Base-by-base conservation (phyloP, 805 yeast species). In the Limtongozyma cylindracea region DNA sequence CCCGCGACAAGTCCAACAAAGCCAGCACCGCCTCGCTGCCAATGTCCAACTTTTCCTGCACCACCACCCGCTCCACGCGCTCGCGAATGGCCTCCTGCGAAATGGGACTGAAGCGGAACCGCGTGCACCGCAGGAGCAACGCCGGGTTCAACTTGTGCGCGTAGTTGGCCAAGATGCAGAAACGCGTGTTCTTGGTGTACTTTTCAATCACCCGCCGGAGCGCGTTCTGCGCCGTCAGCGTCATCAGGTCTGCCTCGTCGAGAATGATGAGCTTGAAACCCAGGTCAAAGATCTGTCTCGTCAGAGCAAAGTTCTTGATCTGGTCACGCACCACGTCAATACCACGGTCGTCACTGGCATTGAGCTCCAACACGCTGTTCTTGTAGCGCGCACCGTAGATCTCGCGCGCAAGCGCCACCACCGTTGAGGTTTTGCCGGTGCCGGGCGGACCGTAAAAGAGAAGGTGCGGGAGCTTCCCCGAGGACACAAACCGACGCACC, bases 261-360 rank as follows among this genome's bases (percentile, higher is more conserved):
- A 84, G 49, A n/a, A 84, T 76, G 27, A 84, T 71, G 33, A 84
- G 50, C 38, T 84, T 84, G 56, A 80, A 80, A 9, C 88, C 91
- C 24, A 60, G 56, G 27, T 67, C 56, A 45, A 84, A 88, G 24
- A 88, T 84, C 42, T 88, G 98, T 56, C 78, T 67, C 1, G 98
- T 88, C 15, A 84, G 66, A 8, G 98, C 98, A 49, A 88, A 88
- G 33, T 72, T 80, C 54, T 88, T 88, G 51, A 88, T 80, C 45
- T 80, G 94, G 36, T 88, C 88, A 30, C 99, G 61, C n/a, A 88
- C 96, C 20, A 88, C 95, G 34, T 78, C 92, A 32, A 88, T 88
- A 31, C 98, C 98, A 47, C 98, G 63, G 43, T 88, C 98, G 43
- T 88, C 98, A 4, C 91, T 71, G 4, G 98, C 98, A 45, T 88